A percentile compares a stretch with the other conserved stretches of the same genome.
phyloP scores from a whole-genome alignment of 305 asterid species.

The Fraxinus sp. region DNA sequence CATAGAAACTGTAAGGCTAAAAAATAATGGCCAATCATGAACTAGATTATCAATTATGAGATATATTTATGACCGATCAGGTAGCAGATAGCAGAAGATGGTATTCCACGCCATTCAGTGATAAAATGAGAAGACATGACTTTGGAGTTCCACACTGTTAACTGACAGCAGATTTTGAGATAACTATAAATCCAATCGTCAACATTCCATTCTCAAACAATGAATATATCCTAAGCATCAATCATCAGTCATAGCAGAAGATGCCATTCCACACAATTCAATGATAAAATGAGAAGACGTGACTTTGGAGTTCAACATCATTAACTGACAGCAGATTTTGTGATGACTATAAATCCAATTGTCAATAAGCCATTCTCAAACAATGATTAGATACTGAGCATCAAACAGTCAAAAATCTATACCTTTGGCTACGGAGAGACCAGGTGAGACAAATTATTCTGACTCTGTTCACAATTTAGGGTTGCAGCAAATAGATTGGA shows the following conservation, averaged over 20 bases:
- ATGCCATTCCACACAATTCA: background rate
- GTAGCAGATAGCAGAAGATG: background rate
- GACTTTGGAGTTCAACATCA: background rate
- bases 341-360: background rate
- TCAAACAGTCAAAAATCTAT: background rate
- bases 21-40: background rate
- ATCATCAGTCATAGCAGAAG: background rate
- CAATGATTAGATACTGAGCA: background rate
- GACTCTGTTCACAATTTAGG: background rate
- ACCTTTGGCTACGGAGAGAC: background rate
- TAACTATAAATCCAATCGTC: background rate
- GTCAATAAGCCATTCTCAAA: background rate
- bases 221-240: background rate
- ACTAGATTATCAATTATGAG: background rate
- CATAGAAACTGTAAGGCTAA: slow-evolving; percentile 13
- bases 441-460: background rate
- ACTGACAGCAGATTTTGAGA: background rate
- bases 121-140: background rate
- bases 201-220: background rate
- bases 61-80: background rate
- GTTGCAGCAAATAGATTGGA: background rate
- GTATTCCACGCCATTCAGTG: background rate
- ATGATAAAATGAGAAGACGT: background rate
- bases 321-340: background rate
- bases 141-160: background rate